These are phyloP conservation scores for Starmerella floris DNA, from an alignment of 805 yeast species.

Conservation along the genomic window DNA sequence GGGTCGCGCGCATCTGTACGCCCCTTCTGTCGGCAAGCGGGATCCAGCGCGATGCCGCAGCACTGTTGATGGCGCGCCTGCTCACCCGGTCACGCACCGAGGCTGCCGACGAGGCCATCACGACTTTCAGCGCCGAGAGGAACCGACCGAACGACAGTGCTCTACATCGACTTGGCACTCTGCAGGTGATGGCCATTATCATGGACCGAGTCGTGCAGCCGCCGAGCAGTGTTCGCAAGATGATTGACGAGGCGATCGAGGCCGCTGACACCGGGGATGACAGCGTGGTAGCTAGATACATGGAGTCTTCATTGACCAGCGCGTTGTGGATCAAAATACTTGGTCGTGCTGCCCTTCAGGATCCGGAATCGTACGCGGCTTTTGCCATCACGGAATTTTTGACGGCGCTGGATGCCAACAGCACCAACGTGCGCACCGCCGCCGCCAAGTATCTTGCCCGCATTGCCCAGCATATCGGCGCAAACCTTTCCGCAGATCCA, in stretches of 20 bases:
- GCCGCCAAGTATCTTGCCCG: slow-evolving; percentile 55
- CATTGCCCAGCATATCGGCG: slow-evolving; percentile 28
- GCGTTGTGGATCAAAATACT: slow-evolving; percentile 26
- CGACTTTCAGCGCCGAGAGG: not conserved
- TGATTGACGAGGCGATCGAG: not conserved
- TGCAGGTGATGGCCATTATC: slow-evolving; percentile 7
- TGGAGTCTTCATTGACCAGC: not conserved
- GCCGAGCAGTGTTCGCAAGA: not conserved
- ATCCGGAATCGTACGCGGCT: slow-evolving; percentile 27
- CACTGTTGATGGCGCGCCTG: slow-evolving; percentile 40
- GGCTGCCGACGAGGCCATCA: not conserved
- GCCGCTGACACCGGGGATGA: not conserved
- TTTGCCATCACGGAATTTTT: slow-evolving; percentile 39
- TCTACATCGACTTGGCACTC: not conserved
- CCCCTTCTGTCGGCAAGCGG: slow-evolving; percentile 35
- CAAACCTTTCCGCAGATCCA: slow-evolving; percentile 1
- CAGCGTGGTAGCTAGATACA: not conserved
- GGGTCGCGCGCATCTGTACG: slow-evolving; percentile 30
- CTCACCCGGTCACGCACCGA: slow-evolving; percentile 31
- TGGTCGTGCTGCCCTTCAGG: slow-evolving; percentile 31
- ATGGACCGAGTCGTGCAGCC: slow-evolving; percentile 9
- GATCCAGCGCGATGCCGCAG: slow-evolving; percentile 44
- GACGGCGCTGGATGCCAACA: slow-evolving; percentile 34
- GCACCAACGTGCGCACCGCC: slow-evolving; percentile 46
- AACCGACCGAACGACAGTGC: not conserved